These are phyloP conservation scores for Rubia peregrina DNA, from an alignment of 305 asterid genomes.

Conservation along the genomic window DNA sequence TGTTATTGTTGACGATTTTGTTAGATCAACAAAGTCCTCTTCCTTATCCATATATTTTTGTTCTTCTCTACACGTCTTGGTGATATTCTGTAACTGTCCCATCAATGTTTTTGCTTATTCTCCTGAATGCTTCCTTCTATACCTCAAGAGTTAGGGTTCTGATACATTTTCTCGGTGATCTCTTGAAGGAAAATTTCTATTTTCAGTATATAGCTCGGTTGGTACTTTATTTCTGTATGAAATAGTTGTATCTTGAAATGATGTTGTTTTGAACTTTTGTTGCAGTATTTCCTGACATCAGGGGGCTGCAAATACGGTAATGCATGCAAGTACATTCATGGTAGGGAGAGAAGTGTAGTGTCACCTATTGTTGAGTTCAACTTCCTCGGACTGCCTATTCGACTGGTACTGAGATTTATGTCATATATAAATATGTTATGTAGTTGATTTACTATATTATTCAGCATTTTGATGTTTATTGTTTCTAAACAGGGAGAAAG, in stretches of 20 bases:
- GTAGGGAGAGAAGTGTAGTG: slow-evolving; percentile 40
- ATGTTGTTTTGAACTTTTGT: neutral
- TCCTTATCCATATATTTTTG: neutral
- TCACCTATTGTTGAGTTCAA: slow-evolving; percentile 51
- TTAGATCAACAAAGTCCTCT: neutral
- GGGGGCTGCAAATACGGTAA: slow-evolving; percentile 92
- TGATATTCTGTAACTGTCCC: neutral
- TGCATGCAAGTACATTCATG: slow-evolving; percentile 73
- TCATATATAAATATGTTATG: slow-evolving; percentile 3
- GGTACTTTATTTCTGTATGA: neutral
- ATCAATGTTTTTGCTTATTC: neutral
- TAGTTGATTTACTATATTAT: neutral
- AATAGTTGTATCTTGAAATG: neutral
- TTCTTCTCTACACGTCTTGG: neutral
- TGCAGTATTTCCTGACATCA: slow-evolving; percentile 83
- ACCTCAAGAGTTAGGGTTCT: neutral
- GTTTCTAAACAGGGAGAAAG: slow-evolving; percentile 55
- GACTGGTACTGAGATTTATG: slow-evolving; percentile 43
- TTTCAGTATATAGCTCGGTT: neutral
- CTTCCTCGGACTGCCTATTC: slow-evolving; percentile 88
- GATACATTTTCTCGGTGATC: neutral
- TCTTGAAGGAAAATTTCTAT: neutral
- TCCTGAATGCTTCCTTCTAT: neutral
- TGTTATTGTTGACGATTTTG: neutral
- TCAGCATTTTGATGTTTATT: neutral